Evolutionary conservation across 2,329 filamentous ascomycete species (phyloP), one percentile per base, ranked within the genome.

Genomic region (Gnomoniopsis sp.): DNA sequence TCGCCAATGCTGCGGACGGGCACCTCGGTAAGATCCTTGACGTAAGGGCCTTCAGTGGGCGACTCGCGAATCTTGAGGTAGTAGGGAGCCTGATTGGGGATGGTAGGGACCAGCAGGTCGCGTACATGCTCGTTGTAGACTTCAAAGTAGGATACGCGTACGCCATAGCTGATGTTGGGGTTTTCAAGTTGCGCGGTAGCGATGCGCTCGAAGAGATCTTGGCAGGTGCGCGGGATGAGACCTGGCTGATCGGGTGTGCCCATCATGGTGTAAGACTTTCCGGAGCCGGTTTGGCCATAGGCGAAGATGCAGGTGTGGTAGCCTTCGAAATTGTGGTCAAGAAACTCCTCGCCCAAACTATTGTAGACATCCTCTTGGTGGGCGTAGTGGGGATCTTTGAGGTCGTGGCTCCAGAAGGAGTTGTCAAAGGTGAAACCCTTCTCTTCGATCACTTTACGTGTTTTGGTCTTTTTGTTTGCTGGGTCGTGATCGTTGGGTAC

Each of bases 301-400:
- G 95, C 95, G 71, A 99, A 98, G 66, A 99, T 99, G 74, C 95
- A 99, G 0, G 95, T 99, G 75, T 99, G 93, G 77, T 99, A 99
- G 64, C 95, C 95, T 71, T 97, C 93, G 68, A 99, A 99, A 77
- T 99, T 99, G 81, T 99, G 95, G 74, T 99, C 95, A 63, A 99
- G 83, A 66, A 99, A 98, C 70, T 98, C 95, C 72, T 97, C 92
- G 57, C 95, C 95, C 23, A 99, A 83, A 60, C 89, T 89, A 69
- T 95, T 91, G 79, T 99, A 98, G 57, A 99, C 89, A 68, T 97
- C 90, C 68, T 92, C 90, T 72, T 99, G 95, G 62, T 88, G 84
- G 3, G 95, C 93, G 71, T 97, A 99, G 75, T 97, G 91, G 34
- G 85, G 78, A 70, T 96, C 92, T 26, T 79, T 73, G 57, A 82